These are phyloP conservation scores for Trichoderma sp. DNA, from an alignment of 2,329 filamentous ascomycete genomes.

Conservation along the genomic window DNA sequence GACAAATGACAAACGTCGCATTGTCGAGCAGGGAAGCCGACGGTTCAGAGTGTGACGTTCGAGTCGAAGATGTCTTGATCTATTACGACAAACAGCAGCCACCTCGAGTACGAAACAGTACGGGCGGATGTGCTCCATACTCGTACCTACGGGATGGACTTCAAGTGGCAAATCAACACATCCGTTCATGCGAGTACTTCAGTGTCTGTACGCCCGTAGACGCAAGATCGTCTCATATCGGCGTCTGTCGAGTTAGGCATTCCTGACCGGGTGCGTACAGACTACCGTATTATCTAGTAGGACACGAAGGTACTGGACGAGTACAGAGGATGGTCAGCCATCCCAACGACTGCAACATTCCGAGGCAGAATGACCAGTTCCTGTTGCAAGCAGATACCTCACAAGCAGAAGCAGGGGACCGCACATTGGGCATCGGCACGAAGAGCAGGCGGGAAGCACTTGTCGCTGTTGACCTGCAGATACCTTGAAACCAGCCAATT, in stretches of 20 bases:
- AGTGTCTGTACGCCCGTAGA: background rate
- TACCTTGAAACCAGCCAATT: background rate
- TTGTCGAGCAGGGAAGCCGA: background rate
- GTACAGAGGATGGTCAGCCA: slow-evolving; percentile 3
- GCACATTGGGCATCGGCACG: background rate
- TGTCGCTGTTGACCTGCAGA: background rate
- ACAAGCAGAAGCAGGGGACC: too few relatives aligned
- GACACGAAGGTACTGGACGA: background rate
- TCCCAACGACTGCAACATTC: slow-evolving; percentile 22
- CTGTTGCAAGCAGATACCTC: background rate
- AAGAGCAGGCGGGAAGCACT: background rate
- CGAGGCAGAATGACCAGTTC: background rate
- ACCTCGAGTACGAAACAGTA: too few relatives aligned
- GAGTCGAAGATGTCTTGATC: too few relatives aligned
- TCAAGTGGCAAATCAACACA: too few relatives aligned
- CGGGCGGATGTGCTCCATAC: too few relatives aligned
- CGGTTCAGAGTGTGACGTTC: background rate
- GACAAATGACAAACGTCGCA: background rate
- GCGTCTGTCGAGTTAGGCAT: slow-evolving; percentile 6
- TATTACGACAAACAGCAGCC: too few relatives aligned
- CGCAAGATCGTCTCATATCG: background rate
- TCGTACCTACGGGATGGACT: too few relatives aligned
- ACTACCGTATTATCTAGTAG: background rate
- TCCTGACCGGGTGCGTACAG: slow-evolving; percentile 11
- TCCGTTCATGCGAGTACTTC: too few relatives aligned